Conservation (phyloP, 176 grass and related monocot genomes). For the Guadua angustifolia region DNA sequence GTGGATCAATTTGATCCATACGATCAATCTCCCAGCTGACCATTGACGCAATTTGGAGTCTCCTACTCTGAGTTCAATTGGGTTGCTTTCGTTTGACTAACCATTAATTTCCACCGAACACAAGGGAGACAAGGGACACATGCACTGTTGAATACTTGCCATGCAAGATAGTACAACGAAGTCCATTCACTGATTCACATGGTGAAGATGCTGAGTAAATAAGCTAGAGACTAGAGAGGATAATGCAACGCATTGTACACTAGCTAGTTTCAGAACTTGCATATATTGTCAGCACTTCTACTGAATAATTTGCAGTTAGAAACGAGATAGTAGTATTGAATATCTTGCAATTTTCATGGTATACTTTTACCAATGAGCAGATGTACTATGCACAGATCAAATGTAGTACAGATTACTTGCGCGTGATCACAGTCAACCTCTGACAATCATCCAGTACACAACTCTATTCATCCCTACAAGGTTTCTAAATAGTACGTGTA, state of each 20-base stretch:
- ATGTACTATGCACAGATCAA: neutral
- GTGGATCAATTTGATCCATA: neutral
- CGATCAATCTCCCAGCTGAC: neutral
- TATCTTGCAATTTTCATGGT: neutral
- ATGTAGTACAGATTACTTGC: no score
- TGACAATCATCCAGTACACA: no score
- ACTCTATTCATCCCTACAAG: no score
- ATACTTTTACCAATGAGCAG: neutral
- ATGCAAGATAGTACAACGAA: slow-evolving; percentile 20
- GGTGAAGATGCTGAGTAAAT: neutral
- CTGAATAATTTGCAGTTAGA: neutral
- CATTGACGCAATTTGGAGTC: slow-evolving; percentile 15
- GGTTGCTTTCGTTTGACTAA: slow-evolving; percentile 48
- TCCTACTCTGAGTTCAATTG: slow-evolving; percentile 26
- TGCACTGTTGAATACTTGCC: slow-evolving; percentile 46
- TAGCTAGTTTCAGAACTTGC: neutral
- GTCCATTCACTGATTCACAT: neutral
- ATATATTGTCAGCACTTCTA: neutral
- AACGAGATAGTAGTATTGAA: neutral
- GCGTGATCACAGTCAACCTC: no score
- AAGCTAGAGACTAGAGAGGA: neutral
- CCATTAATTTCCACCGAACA: slow-evolving; percentile 33
- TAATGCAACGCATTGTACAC: neutral
- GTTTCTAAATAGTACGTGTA: no score
- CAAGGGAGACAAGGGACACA: slow-evolving; percentile 51